phyloP scores from a whole-genome alignment of 1,284 basidiomycete genomes.

The Schizophyllum amplum region DNA sequence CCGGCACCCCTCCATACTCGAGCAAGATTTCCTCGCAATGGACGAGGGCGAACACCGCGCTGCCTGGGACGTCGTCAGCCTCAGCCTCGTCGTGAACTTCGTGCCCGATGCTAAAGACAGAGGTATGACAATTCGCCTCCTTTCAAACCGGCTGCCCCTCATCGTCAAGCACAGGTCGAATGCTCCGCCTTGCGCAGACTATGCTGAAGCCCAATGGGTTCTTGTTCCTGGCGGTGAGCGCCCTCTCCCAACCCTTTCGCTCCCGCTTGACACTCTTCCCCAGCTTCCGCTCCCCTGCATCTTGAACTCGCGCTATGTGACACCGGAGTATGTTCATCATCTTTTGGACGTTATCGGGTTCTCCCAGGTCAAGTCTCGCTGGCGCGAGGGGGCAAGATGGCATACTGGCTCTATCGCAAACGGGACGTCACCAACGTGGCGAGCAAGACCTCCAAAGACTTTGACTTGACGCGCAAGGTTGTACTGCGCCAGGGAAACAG shows the following conservation, averaged over 20 bases:
- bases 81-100: conserved; percentile 85
- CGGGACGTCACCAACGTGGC: conserved; percentile 1
- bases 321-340: conserved; percentile 43
- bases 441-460: conserved; percentile 11
- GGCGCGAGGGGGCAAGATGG: conserved; percentile 69
- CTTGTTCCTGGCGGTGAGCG: conserved; percentile 68
- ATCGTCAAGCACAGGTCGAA: conserved; percentile 43
- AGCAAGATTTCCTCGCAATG: conserved; percentile 77
- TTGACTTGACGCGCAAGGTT: conserved; percentile 44
- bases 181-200: conserved; percentile 58
- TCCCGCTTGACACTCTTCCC: neutral
- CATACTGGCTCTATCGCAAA: conserved; percentile 58
- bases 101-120: conserved; percentile 68
- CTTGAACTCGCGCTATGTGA: conserved; percentile 75
- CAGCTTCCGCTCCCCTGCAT: conserved; percentile 80
- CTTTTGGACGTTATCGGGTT: conserved; percentile 67
- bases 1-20: conserved; percentile 65
- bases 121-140: conserved; percentile 39
- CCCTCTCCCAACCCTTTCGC: neutral
- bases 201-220: conserved; percentile 50
- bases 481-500: conserved; percentile 58
- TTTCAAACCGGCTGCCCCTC: neutral
- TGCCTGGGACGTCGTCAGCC: conserved; percentile 72
- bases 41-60: conserved; percentile 35
- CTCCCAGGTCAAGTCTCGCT: conserved; percentile 44